Base-by-base conservation (phyloP, 116 monocot genomes). In the Papilionanthe hybrid region DNA sequence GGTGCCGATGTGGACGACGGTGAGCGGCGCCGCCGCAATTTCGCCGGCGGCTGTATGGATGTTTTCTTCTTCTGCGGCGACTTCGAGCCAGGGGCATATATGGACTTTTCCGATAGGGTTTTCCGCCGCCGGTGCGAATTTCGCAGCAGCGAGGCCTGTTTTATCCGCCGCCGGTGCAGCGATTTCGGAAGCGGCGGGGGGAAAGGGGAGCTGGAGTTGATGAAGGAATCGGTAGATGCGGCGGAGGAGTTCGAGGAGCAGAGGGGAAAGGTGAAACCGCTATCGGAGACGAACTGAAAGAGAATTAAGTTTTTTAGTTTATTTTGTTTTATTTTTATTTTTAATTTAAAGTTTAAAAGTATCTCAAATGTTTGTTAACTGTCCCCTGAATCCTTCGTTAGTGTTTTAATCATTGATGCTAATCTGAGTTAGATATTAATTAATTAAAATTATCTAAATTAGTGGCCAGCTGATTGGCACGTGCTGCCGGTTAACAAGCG, bases 1-100 rank as follows among this genome's bases (percentile, higher is more conserved):
- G n/a, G 25, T 65, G 65, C 85, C 83, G 50, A 83, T 90, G 86
- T 92, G 92, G 90, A 83, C 85, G 17, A 65, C 77, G 13, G 80
- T 74, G 0, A 81, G 49, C 12, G 13, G 25, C 23, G 75, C 49
- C 17, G 69, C 71, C 76, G 60, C 44, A 67, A 30, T 88, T 13
- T 83, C 85, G 22, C 85, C 83, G 6, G 78, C 81, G 42, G 77
- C 78, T 22, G 60, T 74, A 20, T 76, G 66, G 43, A 53, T 77
- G 10, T 73, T 75, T 9, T 78, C 78, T 42, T 48, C 78, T 0
- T 25, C 65, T 1, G 53, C 65, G 27, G 65, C 25, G 23, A 7
- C 25, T 65, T 65, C 65, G 7, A 27, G 25, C 65, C 65, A n/a
- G 27, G 76, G 60, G 9, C 85, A 85, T 68, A 72, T 87, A 20